Percentiles rank a stretch among this genome's conserved stretches.
These are phyloP conservation scores for Ceratorhiza oryzae-sativae DNA, from an alignment of 1,284 basidiomycete species.

Conservation along the genomic window DNA sequence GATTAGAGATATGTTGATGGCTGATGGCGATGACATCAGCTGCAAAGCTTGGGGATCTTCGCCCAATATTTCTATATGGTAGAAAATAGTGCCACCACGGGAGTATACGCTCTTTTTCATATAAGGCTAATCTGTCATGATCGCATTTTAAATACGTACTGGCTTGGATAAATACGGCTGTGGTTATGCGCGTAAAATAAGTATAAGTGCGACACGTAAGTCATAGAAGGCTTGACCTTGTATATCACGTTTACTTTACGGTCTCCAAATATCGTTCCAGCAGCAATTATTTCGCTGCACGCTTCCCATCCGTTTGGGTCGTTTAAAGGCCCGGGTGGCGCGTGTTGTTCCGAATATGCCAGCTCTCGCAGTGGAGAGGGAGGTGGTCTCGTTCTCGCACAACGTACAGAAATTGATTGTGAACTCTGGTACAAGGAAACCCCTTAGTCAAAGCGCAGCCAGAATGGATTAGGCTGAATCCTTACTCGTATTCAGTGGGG, in stretches of 20 bases:
- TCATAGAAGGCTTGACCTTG: not conserved
- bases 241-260: slow-evolving; percentile 12
- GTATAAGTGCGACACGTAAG: not conserved
- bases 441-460: too few relatives aligned
- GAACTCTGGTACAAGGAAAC: not conserved
- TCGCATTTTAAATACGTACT: not conserved
- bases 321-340: not conserved
- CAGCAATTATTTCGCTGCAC: not conserved
- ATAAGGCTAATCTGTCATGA: not conserved
- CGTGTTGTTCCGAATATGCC: not conserved
- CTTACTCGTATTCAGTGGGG: slow-evolving; percentile 10
- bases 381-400: slow-evolving; percentile 17
- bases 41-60: slow-evolving; percentile 4
- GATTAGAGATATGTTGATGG: not conserved
- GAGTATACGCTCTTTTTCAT: not conserved
- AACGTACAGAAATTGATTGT: not conserved
- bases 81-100: slow-evolving; percentile 28
- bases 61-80: slow-evolving; percentile 12
- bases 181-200: not conserved
- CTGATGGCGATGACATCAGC: slow-evolving; percentile 3
- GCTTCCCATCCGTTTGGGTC: slow-evolving; percentile 12
- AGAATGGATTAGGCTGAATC: too few relatives aligned
- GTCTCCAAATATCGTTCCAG: slow-evolving; percentile 15
- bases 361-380: slow-evolving; percentile 20
- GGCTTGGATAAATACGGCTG: slow-evolving; percentile 29